Evolutionary conservation across 2,329 filamentous ascomycete genomes (phyloP), one percentile per base, ranked within the genome.

Genomic region (Exophiala viscosa): DNA sequence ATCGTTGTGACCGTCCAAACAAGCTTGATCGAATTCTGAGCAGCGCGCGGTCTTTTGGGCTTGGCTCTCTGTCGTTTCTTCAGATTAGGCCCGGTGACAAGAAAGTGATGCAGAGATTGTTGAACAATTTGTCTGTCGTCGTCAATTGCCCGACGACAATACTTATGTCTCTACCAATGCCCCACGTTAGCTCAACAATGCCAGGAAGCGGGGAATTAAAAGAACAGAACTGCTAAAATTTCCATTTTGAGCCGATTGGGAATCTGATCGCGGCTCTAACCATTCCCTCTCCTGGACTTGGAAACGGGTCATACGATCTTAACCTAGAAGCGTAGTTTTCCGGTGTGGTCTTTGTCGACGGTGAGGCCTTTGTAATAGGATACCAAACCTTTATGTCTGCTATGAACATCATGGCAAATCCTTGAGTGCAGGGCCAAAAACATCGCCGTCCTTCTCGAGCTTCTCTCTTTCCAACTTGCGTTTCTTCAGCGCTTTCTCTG

Each of bases 401-500:
- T n/a, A 31, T 23, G 18, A 1, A 9, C 31, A 36, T 38, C 34
- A 53, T 7, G 28, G 18, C 9, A 57, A 14, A 39, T 54, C 51
- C 44, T 53, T 60, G 52, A 67, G 40, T 1, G 63, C 63, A 3
- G 55, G 61, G 9, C 64, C 67, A 59, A 69, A 67, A 2, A 71
- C 61, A 46, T 64, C 57, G 2, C 60, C 67, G 40, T 68, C 64
- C 51, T 55, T 62, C 50, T 62, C 54, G 3, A 57, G 39, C 40
- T 50, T 61, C 39, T 66, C 58, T 41, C 61, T 62, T 48, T 67
- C 62, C 44, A 65, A 36, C 46, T 62, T 66, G 33, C 64, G 54
- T 55, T 67, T 67, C 62, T 65, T 67, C 18, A 58, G 50, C 10
- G 60, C 52, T 39, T 64, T 65, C 17, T 66, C 65, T 15, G 67